Evolutionary conservation across 2,329 filamentous ascomycete species (phyloP), one percentile per base, ranked within the genome.

Genomic region (Calonectria pteridis): DNA sequence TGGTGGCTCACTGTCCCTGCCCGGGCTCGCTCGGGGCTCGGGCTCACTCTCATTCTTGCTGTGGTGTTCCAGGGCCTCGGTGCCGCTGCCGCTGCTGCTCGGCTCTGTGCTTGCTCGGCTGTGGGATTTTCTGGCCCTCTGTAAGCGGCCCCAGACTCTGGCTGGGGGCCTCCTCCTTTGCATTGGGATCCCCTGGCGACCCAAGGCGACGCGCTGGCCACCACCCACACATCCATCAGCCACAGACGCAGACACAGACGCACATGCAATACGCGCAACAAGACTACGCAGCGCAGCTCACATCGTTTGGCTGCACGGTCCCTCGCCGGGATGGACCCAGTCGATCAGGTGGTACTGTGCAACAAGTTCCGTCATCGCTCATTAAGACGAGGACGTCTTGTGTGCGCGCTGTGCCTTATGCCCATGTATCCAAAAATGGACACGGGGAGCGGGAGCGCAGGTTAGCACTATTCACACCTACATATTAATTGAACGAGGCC

Each of bases 391-490:
- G 23, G 33, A 28, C 37, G 35, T 29, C 37, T 33, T 35, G 51
- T 43, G 55, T 40, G 55, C 55, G 55, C 55, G 33, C 33, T 6
- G 55, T 62, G 55, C 55, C 55, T 35, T 62, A 62, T 62, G 55
- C 55, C 23, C 65, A 33, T 49, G 66, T 68, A 50, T 69, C 67
- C 67, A 69, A 69, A 69, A 62, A 62, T 69, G 67, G 53, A 69
- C 53, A 62, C 67, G 67, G 53, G 53, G 40, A 67, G 18, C 13
- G 43, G 65, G 65, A 67, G 33, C 46, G 33, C 26, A 40, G 66
- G 40, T 16, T 29, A 4, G 40, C 35, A 43, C 28, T 40, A 53
- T 43, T 59, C 51, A 49, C 14, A 33, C 46, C 23, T 33, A 33
- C 33, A 31, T 43, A 64, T 64, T 64, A 64, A 64, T 64, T 64